phyloP scores from a whole-genome alignment of 495 filamentous ascomycete species.

The Parmelia sp. region DNA sequence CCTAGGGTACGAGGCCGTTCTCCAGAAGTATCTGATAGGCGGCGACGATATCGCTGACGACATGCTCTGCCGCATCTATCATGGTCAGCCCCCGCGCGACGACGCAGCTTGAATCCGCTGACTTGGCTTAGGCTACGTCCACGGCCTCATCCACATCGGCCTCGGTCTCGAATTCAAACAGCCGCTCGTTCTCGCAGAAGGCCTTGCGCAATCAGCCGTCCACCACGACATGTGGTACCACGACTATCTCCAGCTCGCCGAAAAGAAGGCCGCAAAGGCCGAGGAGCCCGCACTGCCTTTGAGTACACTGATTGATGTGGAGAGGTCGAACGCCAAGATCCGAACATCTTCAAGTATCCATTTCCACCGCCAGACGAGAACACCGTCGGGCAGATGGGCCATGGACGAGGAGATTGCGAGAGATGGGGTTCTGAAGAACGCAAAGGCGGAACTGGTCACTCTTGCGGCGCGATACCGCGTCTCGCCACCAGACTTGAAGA shows the following conservation, averaged over 20 bases:
- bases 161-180: constrained; percentile 22
- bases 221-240: constrained; percentile 23
- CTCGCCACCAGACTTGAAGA: constrained; percentile 16
- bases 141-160: constrained; percentile 22
- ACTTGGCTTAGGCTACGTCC: constrained; percentile 17
- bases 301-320: constrained; percentile 8
- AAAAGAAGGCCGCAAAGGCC: constrained; percentile 4
- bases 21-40: constrained; percentile 18
- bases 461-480: constrained; percentile 22
- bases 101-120: neutral
- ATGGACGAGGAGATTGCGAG: constrained; percentile 11
- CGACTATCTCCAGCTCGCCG: constrained; percentile 15
- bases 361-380: constrained; percentile 5
- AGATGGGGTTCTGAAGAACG: constrained; percentile 10
- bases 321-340: neutral
- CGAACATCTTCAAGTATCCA: neutral
- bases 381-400: neutral
- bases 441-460: constrained; percentile 7
- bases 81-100: constrained; percentile 5
- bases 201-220: constrained; percentile 20
- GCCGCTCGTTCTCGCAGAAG: constrained; percentile 16
- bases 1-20: constrained; percentile 8
- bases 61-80: constrained; percentile 14
- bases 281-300: constrained; percentile 13
- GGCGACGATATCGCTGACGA: constrained; percentile 11